phyloP scores from a whole-genome alignment of 495 filamentous ascomycete species.

The Lophiotrema nucula region DNA sequence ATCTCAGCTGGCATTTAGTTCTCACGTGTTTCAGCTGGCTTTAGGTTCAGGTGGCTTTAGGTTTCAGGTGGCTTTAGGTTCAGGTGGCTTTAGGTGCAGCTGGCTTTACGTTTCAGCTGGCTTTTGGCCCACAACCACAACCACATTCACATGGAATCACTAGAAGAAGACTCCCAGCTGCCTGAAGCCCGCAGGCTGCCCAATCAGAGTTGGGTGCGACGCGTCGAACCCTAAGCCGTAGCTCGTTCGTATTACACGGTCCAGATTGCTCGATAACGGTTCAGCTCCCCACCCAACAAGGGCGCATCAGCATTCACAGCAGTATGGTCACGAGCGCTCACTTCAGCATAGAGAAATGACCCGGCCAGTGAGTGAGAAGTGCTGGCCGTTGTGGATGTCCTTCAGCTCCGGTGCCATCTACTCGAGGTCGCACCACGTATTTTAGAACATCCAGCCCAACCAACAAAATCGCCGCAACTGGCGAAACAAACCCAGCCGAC shows the following conservation, averaged over 20 bases:
- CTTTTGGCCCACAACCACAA: not conserved
- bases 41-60: too few relatives aligned
- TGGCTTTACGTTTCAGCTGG: conserved; percentile 11
- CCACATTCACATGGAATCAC: not conserved
- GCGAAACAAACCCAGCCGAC: conserved; percentile 12
- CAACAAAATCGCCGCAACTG: conserved; percentile 12
- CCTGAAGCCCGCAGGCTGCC: not conserved
- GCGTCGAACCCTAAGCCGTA: not conserved
- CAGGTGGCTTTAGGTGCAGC: not conserved
- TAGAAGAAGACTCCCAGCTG: not conserved
- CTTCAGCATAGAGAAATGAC: conserved; percentile 4
- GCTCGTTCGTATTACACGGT: not conserved
- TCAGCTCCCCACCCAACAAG: not conserved
- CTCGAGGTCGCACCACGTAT: not conserved
- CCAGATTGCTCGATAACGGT: not conserved
- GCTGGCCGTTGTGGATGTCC: conserved; percentile 9
- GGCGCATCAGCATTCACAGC: not conserved
- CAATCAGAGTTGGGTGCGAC: not conserved
- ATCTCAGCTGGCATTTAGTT: too few relatives aligned
- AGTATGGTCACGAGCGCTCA: conserved; percentile 9
- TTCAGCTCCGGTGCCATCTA: not conserved
- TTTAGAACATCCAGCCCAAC: conserved; percentile 11
- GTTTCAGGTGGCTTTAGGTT: not conserved
- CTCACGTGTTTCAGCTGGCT: too few relatives aligned
- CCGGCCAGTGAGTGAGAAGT: conserved; percentile 4